Evolutionary conservation across 2,329 filamentous ascomycete species (phyloP), one percentile per base, ranked within the genome.

Genomic region (Xylariales sp.): DNA sequence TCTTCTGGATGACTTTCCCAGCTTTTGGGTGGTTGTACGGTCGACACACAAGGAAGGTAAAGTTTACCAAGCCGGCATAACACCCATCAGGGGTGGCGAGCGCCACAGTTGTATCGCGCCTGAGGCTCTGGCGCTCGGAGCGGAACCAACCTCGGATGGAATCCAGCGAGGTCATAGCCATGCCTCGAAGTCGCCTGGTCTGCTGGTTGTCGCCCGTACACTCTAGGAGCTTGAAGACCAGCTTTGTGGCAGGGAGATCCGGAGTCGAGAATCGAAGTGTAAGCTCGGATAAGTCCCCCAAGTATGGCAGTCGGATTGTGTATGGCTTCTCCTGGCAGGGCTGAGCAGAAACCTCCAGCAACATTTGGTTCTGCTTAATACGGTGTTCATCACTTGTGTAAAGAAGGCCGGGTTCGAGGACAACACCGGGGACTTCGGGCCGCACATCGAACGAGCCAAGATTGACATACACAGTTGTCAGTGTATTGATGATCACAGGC

Each of bases 111-210:
- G 33, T 27, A 11, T 43, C 41, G 12, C 41, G 37, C n/a, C 38
- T 37, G 12, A 43, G 30, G 20, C 41, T 43, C 29, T 43, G 41
- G 7, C 37, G 37, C 27, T 37, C 41, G 21, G 41, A 24, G 6
- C 37, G 37, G n/a, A 43, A 43, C 41, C 37, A 43, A 6, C 33
- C 37, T 15, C 31, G 33, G 19, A 38, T 33, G 5, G 33, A 33
- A 16, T 13, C 24, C 10, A 43, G 25, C 11, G 40, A 20, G 19
- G 29, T 29, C n/a, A 43, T 18, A 3, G 25, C 33, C 6, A 33
- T 20, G 13, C 19, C 41, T 4, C 40, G 15, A 6, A 43, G 29
- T 4, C 20, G 21, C 23, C 17, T 28, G 18, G 14, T 16, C 6
- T 8, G 5, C 8, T 17, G 14, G 5, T 10, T 6, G 7, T 37